Conservation (phyloP, 2,329 filamentous ascomycete genomes). For the Metarhizium robertsii region DNA sequence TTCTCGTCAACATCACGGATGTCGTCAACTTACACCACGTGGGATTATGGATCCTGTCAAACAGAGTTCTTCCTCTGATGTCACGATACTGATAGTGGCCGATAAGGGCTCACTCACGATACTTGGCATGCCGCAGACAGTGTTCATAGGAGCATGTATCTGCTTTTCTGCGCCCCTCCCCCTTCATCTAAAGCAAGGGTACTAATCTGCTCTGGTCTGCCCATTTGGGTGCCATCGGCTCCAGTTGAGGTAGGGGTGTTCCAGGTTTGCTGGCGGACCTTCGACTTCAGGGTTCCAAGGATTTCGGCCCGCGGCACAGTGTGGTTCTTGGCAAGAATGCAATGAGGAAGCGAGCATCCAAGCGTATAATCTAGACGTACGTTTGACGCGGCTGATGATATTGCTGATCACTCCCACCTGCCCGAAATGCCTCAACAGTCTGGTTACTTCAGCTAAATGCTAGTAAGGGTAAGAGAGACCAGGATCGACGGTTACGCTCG, state of each 20-base stretch:
- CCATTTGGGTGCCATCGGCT: constrained; percentile 3
- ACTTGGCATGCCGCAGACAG: not conserved
- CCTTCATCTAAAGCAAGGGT: not conserved
- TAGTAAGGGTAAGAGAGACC: not conserved
- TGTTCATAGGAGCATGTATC: not conserved
- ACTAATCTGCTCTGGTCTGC: not conserved
- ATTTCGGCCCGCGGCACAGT: not conserved
- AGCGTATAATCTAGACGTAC: not conserved
- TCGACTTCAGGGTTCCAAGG: not conserved
- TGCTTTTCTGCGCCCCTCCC: not conserved
- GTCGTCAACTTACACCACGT: not conserved
- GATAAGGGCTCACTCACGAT: not conserved
- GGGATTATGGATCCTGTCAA: not conserved
- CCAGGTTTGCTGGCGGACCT: not conserved
- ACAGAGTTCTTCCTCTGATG: not conserved
- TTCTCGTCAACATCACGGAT: not conserved
- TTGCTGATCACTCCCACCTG: not conserved
- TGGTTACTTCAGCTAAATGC: not conserved
- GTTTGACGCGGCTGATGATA: not conserved
- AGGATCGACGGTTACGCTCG: constrained; percentile 2
- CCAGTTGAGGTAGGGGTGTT: constrained; percentile 2
- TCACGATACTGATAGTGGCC: not conserved
- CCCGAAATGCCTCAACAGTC: not conserved
- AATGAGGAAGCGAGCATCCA: not conserved
- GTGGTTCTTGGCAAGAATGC: constrained; percentile 3